Base-by-base conservation (phyloP, 495 filamentous ascomycete species). In the Hypoxylon fragiforme region DNA sequence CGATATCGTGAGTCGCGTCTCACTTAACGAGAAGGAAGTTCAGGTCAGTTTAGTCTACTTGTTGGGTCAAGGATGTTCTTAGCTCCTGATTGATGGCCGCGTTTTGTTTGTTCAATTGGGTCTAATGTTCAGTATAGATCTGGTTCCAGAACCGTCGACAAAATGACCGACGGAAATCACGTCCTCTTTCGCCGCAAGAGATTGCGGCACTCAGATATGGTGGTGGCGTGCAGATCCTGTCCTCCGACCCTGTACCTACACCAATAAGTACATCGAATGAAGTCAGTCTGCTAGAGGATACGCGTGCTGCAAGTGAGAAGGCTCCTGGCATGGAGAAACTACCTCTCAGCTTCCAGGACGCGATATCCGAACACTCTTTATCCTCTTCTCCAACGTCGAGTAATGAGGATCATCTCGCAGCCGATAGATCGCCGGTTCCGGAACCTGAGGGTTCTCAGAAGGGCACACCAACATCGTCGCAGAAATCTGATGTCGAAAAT, bases 141-240 rank as follows among this genome's bases (percentile, higher is more conserved):
- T 99, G 95, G 95, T 99, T 99, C 72, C 95, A 97, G 67, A 99
- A 99, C 63, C 85, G 92, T 67, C 83, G 95, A 54, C 95, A 99
- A 68, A 95, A 91, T 72, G 86, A 91, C 63, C 84, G 95, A 47
- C 83, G 95, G 49, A 95, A 92, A 76, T 88, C 91, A 45, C 87
- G 90, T 54, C 94, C 94, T 19, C 77, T 96, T 14, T 80, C 90
- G 21, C 85, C 89, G 16, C 85, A 95, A 63, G 90, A 96, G 69
- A 81, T 95, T 20, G 76, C 82, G 9, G 80, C 78, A 20, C 79
- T 85, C 15, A 73, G 74, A 50, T 80, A 77, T 57, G 81, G 80
- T 51, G 63, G 63, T 38, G 75, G 76, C 45, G 75, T 79, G 62
- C 77, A 79, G 52, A 77, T 82, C 24, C 65, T 74, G 43, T 69